Evolutionary conservation across 176 grass and related monocot genomes (phyloP).

Genomic region (Metroxylon sagu): DNA sequence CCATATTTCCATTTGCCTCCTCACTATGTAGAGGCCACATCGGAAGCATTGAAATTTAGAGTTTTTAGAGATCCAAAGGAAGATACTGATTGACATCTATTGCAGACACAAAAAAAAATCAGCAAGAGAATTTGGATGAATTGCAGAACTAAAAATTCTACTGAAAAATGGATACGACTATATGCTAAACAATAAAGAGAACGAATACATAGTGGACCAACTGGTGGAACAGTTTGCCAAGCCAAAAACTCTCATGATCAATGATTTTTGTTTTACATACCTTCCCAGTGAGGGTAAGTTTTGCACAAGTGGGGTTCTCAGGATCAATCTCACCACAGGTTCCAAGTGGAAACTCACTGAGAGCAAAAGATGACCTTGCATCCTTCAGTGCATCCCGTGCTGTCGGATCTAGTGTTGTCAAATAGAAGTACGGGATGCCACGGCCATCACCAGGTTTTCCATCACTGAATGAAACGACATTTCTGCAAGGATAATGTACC

Average conservation of each 20-base stretch:
- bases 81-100: no score
- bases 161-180: no score
- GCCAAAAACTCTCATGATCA: background rate
- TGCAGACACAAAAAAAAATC: no score
- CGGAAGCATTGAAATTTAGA: no score
- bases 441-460: slow-evolving; percentile 43
- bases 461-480: slow-evolving; percentile 93
- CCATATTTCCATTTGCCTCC: no score
- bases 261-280: slow-evolving; percentile 20
- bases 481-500: slow-evolving; percentile 30
- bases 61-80: no score
- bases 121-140: no score
- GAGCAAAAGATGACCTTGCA: slow-evolving; percentile 71
- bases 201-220: no score
- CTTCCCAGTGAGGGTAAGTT: slow-evolving; percentile 91
- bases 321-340: slow-evolving; percentile 72
- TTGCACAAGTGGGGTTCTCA: slow-evolving; percentile 94
- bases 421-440: slow-evolving; percentile 80
- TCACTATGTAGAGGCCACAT: no score
- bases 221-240: no score
- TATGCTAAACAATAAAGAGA: no score
- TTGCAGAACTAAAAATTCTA: no score
- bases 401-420: slow-evolving; percentile 81
- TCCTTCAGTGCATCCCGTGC: slow-evolving; percentile 70
- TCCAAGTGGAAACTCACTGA: slow-evolving; percentile 85